Percentiles rank a stretch among this genome's conserved stretches.
Evolutionary conservation across 108 stramenopile species (phyloP).

Genomic region (Cyclotella baltica): DNA sequence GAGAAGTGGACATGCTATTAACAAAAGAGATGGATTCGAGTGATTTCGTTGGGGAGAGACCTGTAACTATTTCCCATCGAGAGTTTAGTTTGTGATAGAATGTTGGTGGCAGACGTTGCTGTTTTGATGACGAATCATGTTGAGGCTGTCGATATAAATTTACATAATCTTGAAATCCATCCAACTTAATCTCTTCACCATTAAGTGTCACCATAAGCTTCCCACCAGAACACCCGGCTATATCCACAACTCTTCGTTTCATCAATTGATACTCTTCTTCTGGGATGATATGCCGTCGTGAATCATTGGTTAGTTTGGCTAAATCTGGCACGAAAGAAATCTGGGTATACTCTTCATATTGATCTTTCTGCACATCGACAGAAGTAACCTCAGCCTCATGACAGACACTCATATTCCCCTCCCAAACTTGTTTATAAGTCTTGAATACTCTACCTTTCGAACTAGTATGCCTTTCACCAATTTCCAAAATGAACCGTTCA

Average conservation of each 20-base stretch:
- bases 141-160: conserved; percentile 32
- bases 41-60: conserved; percentile 61
- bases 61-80: conserved; percentile 78
- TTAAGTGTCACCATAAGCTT: conserved; percentile 72
- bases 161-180: conserved; percentile 59
- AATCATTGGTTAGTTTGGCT: conserved; percentile 52
- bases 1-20: conserved; percentile 86
- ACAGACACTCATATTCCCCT: conserved; percentile 75
- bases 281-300: conserved; percentile 44
- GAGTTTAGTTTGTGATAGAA: conserved; percentile 52
- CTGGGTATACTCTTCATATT: conserved; percentile 65
- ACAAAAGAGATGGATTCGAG: conserved; percentile 87
- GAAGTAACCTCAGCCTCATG: conserved; percentile 52
- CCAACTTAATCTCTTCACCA: conserved; percentile 47
- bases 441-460: conserved; percentile 35
- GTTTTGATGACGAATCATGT: not conserved
- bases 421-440: conserved; percentile 74
- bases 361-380: not conserved
- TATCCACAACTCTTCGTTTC: conserved; percentile 86
- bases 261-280: conserved; percentile 79
- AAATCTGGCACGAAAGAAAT: conserved; percentile 88
- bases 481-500: conserved; percentile 75
- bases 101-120: conserved; percentile 43
- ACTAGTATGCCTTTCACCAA: conserved; percentile 60
- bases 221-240: conserved; percentile 86